Base-by-base conservation (phyloP, 2,329 filamentous ascomycete species). In the Ascochyta fabae region DNA sequence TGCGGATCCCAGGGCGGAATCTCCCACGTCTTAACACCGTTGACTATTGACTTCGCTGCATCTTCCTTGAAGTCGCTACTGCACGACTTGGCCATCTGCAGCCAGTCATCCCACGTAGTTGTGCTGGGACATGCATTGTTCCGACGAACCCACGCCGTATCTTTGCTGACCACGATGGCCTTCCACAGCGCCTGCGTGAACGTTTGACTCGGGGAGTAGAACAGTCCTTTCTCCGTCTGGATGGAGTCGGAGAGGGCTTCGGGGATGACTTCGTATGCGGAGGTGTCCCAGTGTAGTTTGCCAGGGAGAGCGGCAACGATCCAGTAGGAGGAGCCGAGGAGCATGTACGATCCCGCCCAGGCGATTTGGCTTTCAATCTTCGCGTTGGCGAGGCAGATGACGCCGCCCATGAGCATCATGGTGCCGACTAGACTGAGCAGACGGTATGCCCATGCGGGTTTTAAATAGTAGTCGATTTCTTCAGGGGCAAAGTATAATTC, bases 401-500 rank as follows among this genome's bases (percentile, higher is more conserved):
- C 80, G 12, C 81, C 80, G 34, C 79, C 73, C 81, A 83, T 83
- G 44, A 83, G 76, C 69, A 83, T 73, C 41, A 82, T 68, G 6
- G 80, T 83, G 57, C 79, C 81, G 3, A 81, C 60, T 22, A 83
- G 67, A n/a, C 80, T 80, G 12, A 83, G 70, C 8, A 81, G 65
- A 23, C 80, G 73, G 59, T 82, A 82, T 4, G 72, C 66, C 3
- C 73, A 68, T 0, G 73, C 74, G 51, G 76, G 68, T 27, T 73
- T 64, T 22, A 83, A 62, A 15, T 73, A 60, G 60, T 83, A 83
- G 10, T 79, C 66, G 50, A 83, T 80, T 41, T 77, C 74, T 61
- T 82, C 81, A 0, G 80, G 80, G 4, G 81, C 80, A 58, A 83
- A 83, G 63, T 80, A 83, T 0, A 83, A 70, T 59, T 83, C 80